Evolutionary conservation across 495 filamentous ascomycete genomes (phyloP), one percentile per base, ranked within the genome.

Genomic region (Daldinia childiae): DNA sequence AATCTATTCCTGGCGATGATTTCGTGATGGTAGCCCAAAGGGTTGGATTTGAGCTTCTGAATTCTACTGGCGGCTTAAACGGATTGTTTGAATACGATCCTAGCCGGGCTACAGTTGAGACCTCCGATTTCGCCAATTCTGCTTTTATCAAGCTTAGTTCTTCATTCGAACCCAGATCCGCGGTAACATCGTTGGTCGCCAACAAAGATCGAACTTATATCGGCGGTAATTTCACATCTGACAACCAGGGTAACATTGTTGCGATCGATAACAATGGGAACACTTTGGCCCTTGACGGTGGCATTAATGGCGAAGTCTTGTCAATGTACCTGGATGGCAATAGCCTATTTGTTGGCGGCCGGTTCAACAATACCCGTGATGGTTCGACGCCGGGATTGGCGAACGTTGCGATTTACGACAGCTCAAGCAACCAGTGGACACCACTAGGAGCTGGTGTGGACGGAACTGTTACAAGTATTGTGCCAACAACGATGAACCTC

Each of bases 41-140:
- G 50, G 89, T 98, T 19, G 87, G 89, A 19, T 97, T 98, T 78
- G 86, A 88, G 29, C 81, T 94, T 27, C 83, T 91, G 30, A 86
- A 86, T 34, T 89, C 90, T 30, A 89, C 87, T 39, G 89, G 88
- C 70, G 90, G 90, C 26, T 78, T 99, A 62, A 98, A 98, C 76
- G 94, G 94, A 12, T 79, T 99, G 3, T 99, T 93, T 78, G 95
- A 99, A 66, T 98, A 90, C 77, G 85, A 95, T 64, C 93, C 93
- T 0, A 86, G 82, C 27, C 78, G 87, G 52, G 83, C 84, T 11
- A 82, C 81, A 4, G 82, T 90, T 7, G 84, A 89, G 60, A 83
- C 85, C 5, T 80, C 82, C 34, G 86, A 92, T 74, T 89, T 94
- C 63, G 83, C 86, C 14, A 87, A 87, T 36, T 97, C 93, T 6